Evolutionary conservation across 352 stramenopile genomes (phyloP), one percentile per base, ranked within the genome.

Genomic region (Phytophthora pistaciae): DNA sequence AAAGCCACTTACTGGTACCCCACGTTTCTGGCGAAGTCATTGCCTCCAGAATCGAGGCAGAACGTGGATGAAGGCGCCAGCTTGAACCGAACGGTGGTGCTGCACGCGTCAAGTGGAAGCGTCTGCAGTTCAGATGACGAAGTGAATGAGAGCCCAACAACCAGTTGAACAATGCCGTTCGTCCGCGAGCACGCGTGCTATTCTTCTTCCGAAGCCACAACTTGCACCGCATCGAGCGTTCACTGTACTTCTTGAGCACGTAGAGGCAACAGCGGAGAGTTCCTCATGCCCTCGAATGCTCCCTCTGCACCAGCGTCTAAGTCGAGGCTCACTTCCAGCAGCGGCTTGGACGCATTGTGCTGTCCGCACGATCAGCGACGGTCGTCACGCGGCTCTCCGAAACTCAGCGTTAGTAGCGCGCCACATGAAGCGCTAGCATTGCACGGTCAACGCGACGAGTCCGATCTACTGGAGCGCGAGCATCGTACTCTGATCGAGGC

Each of bases 121-220:
- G 11, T 54, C 46, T 54, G 21, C 40, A 18, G 46, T 25, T 54
- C 48, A 54, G 48, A 29, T 3, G 21, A 31, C 27, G 16, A 29
- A 11, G 21, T 54, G n/a, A 14, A 8, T 29, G n/a, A 54, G n/a
- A 54, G 48, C 49, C 29, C 29, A 18, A 38, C 18, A 21, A 46
- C 53, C 29, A 59, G 14, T 27, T 53, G 46, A 53, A 53, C 46
- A 53, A 7, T 53, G n/a, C n/a, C 46, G 46, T 29, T 29, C 44
- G 7, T 27, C 18, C 5, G 8, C 44, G 6, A 53, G 25, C n/a
- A 27, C 46, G 46, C 46, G 46, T 53, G 46, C 18, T 53, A 53
- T 53, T 53, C 46, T 53, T 18, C 46, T 53, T 27, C 46, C 20
- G 46, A 53, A 53, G 46, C 46, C 46, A 53, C 7, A 53, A 53